phyloP scores from a whole-genome alignment of 441 rosid species.

The Adansonia rubrostipa region DNA sequence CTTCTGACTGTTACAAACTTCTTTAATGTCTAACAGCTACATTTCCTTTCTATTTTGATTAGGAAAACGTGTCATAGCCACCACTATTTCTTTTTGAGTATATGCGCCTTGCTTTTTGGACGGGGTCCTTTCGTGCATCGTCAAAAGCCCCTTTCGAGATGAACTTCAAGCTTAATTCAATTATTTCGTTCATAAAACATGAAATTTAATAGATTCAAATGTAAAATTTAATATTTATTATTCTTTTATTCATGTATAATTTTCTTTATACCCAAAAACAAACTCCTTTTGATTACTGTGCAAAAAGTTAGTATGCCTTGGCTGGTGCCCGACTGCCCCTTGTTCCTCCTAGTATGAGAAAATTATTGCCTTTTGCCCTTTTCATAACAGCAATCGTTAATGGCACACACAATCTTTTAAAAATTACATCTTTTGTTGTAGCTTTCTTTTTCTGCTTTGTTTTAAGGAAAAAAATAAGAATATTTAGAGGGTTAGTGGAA shows the following conservation, averaged over 20 bases:
- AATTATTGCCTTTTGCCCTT: not conserved
- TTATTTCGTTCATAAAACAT: no score
- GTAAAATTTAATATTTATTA: no score
- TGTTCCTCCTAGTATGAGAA: not conserved
- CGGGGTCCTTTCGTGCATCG: not conserved
- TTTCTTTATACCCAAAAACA: no score
- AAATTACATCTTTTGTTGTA: not conserved
- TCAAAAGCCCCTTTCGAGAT: not conserved
- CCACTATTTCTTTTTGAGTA: slow-evolving; percentile 15
- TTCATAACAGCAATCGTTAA: not conserved
- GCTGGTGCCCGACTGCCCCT: not conserved
- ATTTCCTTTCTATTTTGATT: not conserved
- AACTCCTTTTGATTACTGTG: not conserved
- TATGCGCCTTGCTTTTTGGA: not conserved
- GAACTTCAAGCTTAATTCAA: no score
- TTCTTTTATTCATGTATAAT: no score
- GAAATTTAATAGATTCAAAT: no score
- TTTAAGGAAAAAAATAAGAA: not conserved
- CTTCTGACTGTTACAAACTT: not conserved
- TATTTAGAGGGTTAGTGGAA: not conserved
- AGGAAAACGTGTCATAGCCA: not conserved
- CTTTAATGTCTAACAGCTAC: not conserved
- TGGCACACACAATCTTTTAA: not conserved
- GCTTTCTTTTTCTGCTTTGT: not conserved
- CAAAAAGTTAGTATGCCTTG: not conserved